phyloP scores from a whole-genome alignment of 352 stramenopile species.

The Vaucheria bursata region DNA sequence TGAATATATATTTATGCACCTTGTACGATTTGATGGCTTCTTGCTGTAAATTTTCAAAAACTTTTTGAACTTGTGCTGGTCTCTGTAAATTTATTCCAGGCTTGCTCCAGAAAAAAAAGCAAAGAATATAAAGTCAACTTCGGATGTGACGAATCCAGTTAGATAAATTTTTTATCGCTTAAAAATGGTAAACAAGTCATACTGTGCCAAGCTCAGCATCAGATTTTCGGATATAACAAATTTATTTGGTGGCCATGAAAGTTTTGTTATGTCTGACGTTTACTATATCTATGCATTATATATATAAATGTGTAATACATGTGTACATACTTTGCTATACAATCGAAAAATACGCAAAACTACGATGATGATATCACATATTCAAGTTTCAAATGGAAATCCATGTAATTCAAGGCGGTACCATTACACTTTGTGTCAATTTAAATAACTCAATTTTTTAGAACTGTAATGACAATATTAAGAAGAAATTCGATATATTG shows the following conservation, averaged over 20 bases:
- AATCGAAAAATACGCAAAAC: neutral
- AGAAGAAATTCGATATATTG: no score
- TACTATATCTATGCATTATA: neutral
- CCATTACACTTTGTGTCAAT: no score
- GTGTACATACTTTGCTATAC: neutral
- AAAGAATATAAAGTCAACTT: neutral
- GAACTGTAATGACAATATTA: no score
- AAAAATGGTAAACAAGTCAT: neutral
- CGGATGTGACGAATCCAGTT: neutral
- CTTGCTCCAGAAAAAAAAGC: neutral
- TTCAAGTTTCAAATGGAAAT: no score
- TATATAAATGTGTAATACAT: neutral
- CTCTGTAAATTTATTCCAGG: neutral
- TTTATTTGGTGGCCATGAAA: no score
- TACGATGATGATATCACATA: neutral
- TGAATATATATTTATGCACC: neutral
- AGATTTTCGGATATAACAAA: no score
- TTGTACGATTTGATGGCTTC: neutral
- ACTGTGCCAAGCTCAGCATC: no score
- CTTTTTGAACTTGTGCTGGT: neutral
- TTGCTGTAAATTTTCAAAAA: neutral
- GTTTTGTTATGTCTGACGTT: neutral
- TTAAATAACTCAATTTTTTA: no score
- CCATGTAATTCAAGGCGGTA: no score
- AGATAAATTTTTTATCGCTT: neutral